Evolutionary conservation across 2,329 filamentous ascomycete species (phyloP).

Genomic region (Aspergillus pseudoterreus): DNA sequence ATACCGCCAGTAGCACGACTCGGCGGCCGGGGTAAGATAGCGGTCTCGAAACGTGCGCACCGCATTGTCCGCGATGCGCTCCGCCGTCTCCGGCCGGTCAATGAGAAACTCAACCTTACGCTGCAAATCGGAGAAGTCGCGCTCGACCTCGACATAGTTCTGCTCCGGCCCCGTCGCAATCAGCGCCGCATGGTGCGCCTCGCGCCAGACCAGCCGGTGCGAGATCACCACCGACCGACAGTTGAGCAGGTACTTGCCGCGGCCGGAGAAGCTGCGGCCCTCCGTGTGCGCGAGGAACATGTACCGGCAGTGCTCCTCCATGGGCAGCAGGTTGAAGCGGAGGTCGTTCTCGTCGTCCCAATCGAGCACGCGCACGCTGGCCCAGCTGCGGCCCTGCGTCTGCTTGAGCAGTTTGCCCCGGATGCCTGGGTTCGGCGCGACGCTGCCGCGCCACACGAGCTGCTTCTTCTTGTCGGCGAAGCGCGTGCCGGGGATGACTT

Average conservation of each 20-base stretch:
- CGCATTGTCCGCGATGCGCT: constrained; percentile 49
- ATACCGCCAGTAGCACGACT: constrained; percentile 55
- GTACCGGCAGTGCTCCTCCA: constrained; percentile 54
- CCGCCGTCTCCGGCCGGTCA: constrained; percentile 41
- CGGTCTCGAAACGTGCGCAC: constrained; percentile 49
- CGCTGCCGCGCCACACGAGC: constrained; percentile 48
- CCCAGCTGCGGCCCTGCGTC: constrained; percentile 43
- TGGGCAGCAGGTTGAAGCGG: constrained; percentile 42
- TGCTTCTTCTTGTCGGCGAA: constrained; percentile 43
- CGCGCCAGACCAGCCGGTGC: constrained; percentile 47
- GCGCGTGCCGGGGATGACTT: constrained; percentile 8
- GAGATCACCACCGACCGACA: constrained; percentile 50
- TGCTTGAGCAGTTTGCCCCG: constrained; percentile 38
- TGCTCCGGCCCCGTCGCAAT: constrained; percentile 44
- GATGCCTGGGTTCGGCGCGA: constrained; percentile 36
- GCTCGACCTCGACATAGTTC: constrained; percentile 48
- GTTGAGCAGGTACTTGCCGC: constrained; percentile 52
- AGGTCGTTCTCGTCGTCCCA: constrained; percentile 41
- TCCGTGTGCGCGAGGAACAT: constrained; percentile 54
- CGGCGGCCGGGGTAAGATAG: constrained; percentile 53
- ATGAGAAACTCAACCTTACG: constrained; percentile 42
- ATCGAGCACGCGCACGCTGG: constrained; percentile 41
- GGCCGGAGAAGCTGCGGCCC: constrained; percentile 52
- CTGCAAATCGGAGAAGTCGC: constrained; percentile 56
- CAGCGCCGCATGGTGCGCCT: constrained; percentile 48